Evolutionary conservation across 2,329 filamentous ascomycete genomes (phyloP).

Genomic region (Tolypocladium tundrense): DNA sequence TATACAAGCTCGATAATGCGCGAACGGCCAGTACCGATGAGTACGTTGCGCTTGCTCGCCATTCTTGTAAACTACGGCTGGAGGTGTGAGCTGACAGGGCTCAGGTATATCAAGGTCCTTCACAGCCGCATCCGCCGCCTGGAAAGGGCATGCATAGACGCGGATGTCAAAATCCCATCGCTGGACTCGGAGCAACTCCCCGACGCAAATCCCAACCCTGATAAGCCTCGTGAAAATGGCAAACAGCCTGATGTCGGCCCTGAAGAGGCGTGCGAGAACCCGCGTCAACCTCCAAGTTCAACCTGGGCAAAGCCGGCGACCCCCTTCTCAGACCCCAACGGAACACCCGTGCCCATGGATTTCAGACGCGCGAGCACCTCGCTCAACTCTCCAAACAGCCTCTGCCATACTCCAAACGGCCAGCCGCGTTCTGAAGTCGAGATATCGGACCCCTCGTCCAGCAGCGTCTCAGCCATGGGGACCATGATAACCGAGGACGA

Average conservation of each 20-base stretch:
- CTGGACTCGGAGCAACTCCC: neutral
- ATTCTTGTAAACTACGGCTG: neutral
- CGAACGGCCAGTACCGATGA: neutral
- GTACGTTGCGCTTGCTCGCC: neutral
- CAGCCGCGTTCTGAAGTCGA: neutral
- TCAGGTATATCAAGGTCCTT: neutral
- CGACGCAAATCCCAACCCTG: neutral
- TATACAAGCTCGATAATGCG: neutral
- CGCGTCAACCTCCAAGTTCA: neutral
- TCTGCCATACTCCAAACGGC: neutral
- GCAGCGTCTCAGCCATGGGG: constrained; percentile 27
- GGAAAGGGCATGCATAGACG: neutral
- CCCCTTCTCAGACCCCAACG: neutral
- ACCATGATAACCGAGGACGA: constrained; percentile 20
- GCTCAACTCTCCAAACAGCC: neutral
- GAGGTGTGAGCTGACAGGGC: neutral
- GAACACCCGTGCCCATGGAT: neutral
- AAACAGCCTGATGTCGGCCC: neutral
- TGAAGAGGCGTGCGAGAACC: neutral
- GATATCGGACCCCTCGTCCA: neutral
- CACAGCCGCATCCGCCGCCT: neutral
- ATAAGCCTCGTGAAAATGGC: neutral
- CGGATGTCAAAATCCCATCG: neutral
- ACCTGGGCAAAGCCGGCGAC: neutral
- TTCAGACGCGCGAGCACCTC: neutral